Conservation (phyloP, 768 basidiomycete species). For the Rhodotorula kratochvilovae region DNA sequence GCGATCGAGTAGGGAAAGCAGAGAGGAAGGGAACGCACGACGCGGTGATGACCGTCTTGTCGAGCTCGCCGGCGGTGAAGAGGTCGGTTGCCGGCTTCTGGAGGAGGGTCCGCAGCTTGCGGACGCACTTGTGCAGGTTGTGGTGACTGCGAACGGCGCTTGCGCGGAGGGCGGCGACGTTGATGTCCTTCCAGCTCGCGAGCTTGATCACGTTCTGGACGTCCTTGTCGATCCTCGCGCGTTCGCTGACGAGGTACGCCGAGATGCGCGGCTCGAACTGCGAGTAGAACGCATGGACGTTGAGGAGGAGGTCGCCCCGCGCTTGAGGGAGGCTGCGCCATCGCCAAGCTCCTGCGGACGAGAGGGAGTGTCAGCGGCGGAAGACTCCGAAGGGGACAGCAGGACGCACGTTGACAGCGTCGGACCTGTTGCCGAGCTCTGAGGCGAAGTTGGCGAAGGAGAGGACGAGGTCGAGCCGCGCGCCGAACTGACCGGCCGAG, state of each 20-base stretch:
- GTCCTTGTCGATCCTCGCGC: slow-evolving; percentile 66
- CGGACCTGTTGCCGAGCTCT: slow-evolving; percentile 10
- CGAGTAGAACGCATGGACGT: slow-evolving; percentile 61
- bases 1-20: background rate
- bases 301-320: slow-evolving; percentile 58
- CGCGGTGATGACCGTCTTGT: background rate
- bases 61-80: slow-evolving; percentile 27
- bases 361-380: background rate
- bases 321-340: slow-evolving; percentile 50
- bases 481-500: slow-evolving; percentile 76
- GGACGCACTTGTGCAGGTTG: slow-evolving; percentile 80
- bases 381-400: background rate
- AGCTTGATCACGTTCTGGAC: slow-evolving; percentile 81
- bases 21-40: background rate
- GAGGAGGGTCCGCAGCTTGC: slow-evolving; percentile 87
- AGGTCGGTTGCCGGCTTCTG: slow-evolving; percentile 57
- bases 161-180: slow-evolving; percentile 84
- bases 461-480: slow-evolving; percentile 63
- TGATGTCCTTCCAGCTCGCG: slow-evolving; percentile 97
- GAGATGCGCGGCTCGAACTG: slow-evolving; percentile 57
- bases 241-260: slow-evolving; percentile 57
- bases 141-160: slow-evolving; percentile 86
- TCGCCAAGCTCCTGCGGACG: slow-evolving; percentile 18
- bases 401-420: slow-evolving; percentile 4
- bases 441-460: slow-evolving; percentile 55